A percentile compares a stretch with the other conserved stretches of the same genome.
Conservation (phyloP, 768 basidiomycete species). For the Podaxis rugospora region DNA sequence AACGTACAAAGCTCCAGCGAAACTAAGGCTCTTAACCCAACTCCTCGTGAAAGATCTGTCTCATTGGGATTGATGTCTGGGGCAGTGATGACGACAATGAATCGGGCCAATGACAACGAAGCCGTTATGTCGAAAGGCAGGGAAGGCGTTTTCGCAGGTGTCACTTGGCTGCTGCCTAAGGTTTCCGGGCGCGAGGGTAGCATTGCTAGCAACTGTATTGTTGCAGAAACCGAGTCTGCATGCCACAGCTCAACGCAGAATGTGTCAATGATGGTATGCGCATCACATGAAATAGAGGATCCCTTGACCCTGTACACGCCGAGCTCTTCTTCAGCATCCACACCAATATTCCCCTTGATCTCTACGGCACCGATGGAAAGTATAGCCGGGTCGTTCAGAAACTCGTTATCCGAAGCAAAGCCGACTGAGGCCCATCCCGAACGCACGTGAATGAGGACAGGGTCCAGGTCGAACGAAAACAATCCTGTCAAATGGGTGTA, state of each 20-base stretch:
- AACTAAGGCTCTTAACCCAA: slow-evolving; percentile 52
- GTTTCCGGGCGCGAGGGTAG: slow-evolving; percentile 22
- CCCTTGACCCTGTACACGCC: slow-evolving; percentile 31
- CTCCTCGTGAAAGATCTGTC: slow-evolving; percentile 63
- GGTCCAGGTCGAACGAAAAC: slow-evolving; percentile 40
- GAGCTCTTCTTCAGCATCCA: slow-evolving; percentile 35
- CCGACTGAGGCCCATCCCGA: slow-evolving; percentile 26
- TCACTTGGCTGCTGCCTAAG: slow-evolving; percentile 1
- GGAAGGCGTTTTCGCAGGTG: slow-evolving; percentile 8
- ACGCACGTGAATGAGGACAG: slow-evolving; percentile 51
- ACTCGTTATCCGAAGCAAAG: slow-evolving; percentile 31
- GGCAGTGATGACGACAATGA: slow-evolving; percentile 70
- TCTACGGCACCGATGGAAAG: slow-evolving; percentile 58
- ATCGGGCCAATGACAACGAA: slow-evolving; percentile 53
- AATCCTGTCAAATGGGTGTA: slow-evolving; percentile 41
- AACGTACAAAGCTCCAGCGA: slow-evolving; percentile 55
- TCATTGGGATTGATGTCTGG: slow-evolving; percentile 77
- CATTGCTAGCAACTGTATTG: slow-evolving; percentile 41
- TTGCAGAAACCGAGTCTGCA: slow-evolving; percentile 25
- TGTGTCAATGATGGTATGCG: slow-evolving; percentile 19
- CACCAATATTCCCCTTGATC: slow-evolving; percentile 45
- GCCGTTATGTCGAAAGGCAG: slow-evolving; percentile 54
- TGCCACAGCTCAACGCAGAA: slow-evolving; percentile 29
- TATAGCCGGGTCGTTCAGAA: slow-evolving; percentile 43
- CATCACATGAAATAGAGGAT: slow-evolving; percentile 18